Evolutionary conservation across 495 filamentous ascomycete genomes (phyloP).

Genomic region (Jackrogersella minutella): DNA sequence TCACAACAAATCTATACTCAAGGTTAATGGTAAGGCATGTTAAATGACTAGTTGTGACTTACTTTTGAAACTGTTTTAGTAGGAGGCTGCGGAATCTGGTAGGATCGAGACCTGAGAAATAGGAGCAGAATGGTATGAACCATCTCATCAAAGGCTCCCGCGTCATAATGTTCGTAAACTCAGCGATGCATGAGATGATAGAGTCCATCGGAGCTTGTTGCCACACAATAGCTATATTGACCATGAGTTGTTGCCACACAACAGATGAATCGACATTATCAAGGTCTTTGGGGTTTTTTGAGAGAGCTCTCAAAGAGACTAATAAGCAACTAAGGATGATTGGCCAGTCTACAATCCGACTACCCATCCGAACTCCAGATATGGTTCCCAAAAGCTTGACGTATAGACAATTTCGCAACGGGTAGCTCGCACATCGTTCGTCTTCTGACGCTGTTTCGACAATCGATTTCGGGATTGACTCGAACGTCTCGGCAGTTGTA

Average conservation of each 20-base stretch:
- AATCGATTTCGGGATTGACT: constrained; percentile 66
- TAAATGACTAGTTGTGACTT: constrained; percentile 15
- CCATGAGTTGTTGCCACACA: constrained; percentile 63
- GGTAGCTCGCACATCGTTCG: constrained; percentile 41
- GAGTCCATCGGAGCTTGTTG: constrained; percentile 82
- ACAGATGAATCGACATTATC: constrained; percentile 54
- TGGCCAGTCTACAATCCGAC: constrained; percentile 77
- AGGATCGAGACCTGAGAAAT: constrained; percentile 73
- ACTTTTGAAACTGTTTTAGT: constrained; percentile 83
- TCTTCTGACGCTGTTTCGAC: constrained; percentile 56
- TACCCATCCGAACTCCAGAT: constrained; percentile 78
- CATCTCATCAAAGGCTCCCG: constrained; percentile 66
- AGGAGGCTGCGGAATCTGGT: constrained; percentile 81
- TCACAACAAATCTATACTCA: constrained; percentile 67
- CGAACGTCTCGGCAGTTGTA: constrained; percentile 73
- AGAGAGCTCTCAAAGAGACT: constrained; percentile 59
- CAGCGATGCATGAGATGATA: constrained; percentile 70
- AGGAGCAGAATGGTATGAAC: constrained; percentile 86
- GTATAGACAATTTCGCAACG: constrained; percentile 59
- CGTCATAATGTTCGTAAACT: constrained; percentile 69
- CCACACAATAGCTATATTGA: constrained; percentile 73
- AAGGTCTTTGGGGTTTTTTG: constrained; percentile 44
- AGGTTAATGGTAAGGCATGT: constrained; percentile 31
- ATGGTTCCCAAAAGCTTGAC: constrained; percentile 71
- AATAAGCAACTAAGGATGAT: constrained; percentile 65